Percentiles rank a stretch among this genome's conserved stretches.
These are phyloP conservation scores for Aspergillus nidulans DNA, from an alignment of 495 filamentous ascomycete species.

Conservation along the genomic window DNA sequence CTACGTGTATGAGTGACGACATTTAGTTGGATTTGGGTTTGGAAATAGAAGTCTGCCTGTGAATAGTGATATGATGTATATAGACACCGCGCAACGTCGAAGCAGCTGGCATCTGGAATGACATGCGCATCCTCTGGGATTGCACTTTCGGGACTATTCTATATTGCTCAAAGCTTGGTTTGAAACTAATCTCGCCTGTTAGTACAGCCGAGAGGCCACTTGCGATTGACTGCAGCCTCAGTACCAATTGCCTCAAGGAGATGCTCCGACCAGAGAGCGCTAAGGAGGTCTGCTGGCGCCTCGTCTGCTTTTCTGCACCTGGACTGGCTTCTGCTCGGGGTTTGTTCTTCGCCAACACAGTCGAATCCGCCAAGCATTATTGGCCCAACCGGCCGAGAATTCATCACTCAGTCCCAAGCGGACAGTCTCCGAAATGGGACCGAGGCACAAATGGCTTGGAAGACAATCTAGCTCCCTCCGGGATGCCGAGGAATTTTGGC, in stretches of 20 bases:
- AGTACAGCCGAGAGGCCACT: neutral
- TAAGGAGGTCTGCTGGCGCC: neutral
- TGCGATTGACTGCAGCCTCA: neutral
- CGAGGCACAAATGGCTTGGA: too few species aligned
- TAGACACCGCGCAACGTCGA: neutral
- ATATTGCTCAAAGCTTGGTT: neutral
- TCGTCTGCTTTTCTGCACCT: neutral
- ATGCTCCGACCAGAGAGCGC: neutral
- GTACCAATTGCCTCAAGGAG: neutral
- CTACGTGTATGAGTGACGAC: neutral
- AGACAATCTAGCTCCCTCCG: neutral
- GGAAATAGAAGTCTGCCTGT: neutral
- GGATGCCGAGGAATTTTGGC: slow-evolving; percentile 3
- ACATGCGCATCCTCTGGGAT: neutral
- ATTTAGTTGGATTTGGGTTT: neutral
- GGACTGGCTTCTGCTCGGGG: neutral
- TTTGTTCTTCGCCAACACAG: slow-evolving; percentile 2
- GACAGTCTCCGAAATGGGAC: too few species aligned
- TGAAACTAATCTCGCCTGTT: neutral
- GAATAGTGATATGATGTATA: neutral
- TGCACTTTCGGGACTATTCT: neutral
- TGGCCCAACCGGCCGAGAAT: too few species aligned
- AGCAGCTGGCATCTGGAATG: neutral
- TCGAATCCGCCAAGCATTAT: too few species aligned
- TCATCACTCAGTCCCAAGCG: too few species aligned